A percentile compares a stretch with the other conserved stretches of the same genome.
These are phyloP conservation scores for Ambispora gerdemannii DNA, from an alignment of 192 early-diverging fungal species.

Conservation along the genomic window DNA sequence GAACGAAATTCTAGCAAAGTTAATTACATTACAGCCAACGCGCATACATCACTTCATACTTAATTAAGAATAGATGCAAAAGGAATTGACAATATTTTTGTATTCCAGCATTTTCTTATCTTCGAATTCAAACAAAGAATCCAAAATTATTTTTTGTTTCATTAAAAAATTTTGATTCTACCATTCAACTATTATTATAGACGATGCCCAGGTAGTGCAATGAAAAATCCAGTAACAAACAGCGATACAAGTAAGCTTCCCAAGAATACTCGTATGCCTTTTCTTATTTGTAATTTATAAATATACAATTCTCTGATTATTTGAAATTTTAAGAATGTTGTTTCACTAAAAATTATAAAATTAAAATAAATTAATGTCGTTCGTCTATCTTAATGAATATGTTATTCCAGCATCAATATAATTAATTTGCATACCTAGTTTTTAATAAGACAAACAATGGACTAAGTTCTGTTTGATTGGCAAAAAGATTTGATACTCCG, in stretches of 20 bases:
- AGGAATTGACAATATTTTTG: too few relatives aligned
- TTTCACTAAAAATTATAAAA: conserved; percentile 18
- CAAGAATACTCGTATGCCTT: conserved; percentile 14
- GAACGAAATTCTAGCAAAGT: too few relatives aligned
- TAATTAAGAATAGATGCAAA: too few relatives aligned
- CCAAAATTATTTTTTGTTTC: too few relatives aligned
- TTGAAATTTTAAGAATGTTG: conserved; percentile 22
- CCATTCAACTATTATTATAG: conserved; percentile 20
- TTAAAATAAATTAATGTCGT: not conserved
- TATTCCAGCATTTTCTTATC: too few relatives aligned
- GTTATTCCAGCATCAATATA: not conserved
- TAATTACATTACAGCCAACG: too few relatives aligned
- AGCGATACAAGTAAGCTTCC: conserved; percentile 9
- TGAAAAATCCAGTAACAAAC: conserved; percentile 12
- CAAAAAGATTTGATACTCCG: conserved; percentile 22
- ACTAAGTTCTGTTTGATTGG: conserved; percentile 10
- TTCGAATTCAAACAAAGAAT: too few relatives aligned
- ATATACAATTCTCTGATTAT: conserved; percentile 15
- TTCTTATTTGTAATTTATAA: conserved; percentile 21
- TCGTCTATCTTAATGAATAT: not conserved
- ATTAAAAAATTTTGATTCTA: too few relatives aligned
- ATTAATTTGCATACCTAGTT: conserved; percentile 14
- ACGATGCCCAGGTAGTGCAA: conserved; percentile 24
- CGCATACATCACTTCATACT: too few relatives aligned
- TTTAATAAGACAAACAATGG: conserved; percentile 21